Conservation (phyloP, 768 basidiomycete species). For the Collybia sordida region DNA sequence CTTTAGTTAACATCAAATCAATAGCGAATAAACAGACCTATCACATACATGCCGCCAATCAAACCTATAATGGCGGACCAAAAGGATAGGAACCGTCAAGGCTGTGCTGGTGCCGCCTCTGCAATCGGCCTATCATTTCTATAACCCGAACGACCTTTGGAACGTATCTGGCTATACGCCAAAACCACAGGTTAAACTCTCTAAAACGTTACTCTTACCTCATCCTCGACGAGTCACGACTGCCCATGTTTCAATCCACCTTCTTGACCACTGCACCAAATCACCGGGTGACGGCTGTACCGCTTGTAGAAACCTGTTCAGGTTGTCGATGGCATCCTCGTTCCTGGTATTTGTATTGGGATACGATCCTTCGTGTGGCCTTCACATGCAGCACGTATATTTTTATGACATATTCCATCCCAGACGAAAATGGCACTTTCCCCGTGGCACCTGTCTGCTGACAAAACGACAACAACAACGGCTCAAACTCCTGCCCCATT, state of each 20-base stretch:
- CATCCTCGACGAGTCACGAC: constrained; percentile 57
- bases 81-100: too few species aligned
- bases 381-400: constrained; percentile 77
- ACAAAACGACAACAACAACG: neutral
- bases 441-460: constrained; percentile 10
- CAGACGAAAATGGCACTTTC: constrained; percentile 46
- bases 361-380: constrained; percentile 78
- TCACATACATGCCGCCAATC: too few species aligned
- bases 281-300: constrained; percentile 41
- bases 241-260: constrained; percentile 65
- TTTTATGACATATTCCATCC: constrained; percentile 66
- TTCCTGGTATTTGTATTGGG: constrained; percentile 41
- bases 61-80: too few species aligned
- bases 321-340: constrained; percentile 43
- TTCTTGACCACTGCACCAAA: constrained; percentile 65
- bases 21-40: too few species aligned
- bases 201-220: too few species aligned
- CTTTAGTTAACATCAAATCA: too few species aligned
- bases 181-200: too few species aligned
- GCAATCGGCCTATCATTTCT: too few species aligned
- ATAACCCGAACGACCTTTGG: too few species aligned
- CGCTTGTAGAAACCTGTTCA: constrained; percentile 72
- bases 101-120: too few species aligned
- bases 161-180: too few species aligned
- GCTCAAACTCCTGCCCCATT: constrained; percentile 17